Percentiles rank a stretch among this genome's conserved stretches.
These are phyloP conservation scores for Debaryomyces subglobosus DNA, from an alignment of 1,139 yeast genomes.

Conservation along the genomic window DNA sequence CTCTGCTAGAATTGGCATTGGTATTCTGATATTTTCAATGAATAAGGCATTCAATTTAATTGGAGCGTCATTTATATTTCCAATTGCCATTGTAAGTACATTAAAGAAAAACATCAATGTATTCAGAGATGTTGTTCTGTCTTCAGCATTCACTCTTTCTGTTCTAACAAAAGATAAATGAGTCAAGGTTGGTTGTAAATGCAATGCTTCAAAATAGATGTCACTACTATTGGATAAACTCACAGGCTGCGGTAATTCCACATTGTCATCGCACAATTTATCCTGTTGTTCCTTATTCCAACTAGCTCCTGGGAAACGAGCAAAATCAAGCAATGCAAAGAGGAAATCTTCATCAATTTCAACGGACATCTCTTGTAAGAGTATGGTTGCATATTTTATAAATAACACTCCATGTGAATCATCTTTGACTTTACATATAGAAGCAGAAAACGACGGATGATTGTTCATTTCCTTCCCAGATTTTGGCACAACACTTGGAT, in stretches of 20 bases:
- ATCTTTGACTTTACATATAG: conserved; percentile 83
- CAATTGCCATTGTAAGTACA: conserved; percentile 93
- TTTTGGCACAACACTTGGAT: conserved; percentile 89
- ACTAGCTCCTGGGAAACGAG: conserved; percentile 70
- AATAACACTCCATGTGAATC: conserved; percentile 87
- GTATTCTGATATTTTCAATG: conserved; percentile 87
- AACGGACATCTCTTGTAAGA: conserved; percentile 87
- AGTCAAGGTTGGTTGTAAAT: conserved; percentile 87
- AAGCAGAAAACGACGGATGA: conserved; percentile 89
- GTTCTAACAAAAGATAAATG: conserved; percentile 92
- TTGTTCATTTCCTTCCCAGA: conserved; percentile 80
- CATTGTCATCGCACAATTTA: conserved; percentile 61
- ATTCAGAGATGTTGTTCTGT: conserved; percentile 58
- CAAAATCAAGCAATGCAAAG: conserved; percentile 78
- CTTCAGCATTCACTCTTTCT: conserved; percentile 68
- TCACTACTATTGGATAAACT: conserved; percentile 65
- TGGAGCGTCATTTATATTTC: conserved; percentile 97
- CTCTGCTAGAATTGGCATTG: conserved; percentile 71
- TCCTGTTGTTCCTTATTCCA: conserved; percentile 59
- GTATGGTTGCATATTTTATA: conserved; percentile 85
- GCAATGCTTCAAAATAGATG: conserved; percentile 88
- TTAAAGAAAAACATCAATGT: conserved; percentile 77
- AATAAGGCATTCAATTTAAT: conserved; percentile 84
- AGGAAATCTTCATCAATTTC: conserved; percentile 95
- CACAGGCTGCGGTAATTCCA: conserved; percentile 73